Percentiles rank a stretch among this genome's conserved stretches.
phyloP scores from a whole-genome alignment of 2,329 filamentous ascomycete genomes.

The Beauveria brongniartii region DNA sequence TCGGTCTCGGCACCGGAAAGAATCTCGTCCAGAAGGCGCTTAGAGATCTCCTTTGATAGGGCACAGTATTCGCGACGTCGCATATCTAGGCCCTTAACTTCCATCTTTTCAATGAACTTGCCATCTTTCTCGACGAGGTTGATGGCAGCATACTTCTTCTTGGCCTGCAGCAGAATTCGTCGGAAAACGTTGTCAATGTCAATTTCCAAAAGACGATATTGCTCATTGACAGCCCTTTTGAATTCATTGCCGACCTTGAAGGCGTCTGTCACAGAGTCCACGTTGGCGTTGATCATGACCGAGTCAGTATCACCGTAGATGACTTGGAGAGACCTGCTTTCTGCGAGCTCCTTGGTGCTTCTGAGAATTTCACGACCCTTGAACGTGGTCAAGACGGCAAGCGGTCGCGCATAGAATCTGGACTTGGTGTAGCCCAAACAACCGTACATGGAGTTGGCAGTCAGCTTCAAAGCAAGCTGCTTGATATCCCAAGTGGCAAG shows the following conservation, averaged over 20 bases:
- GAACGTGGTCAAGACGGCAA: conserved; percentile 92
- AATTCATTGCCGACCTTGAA: conserved; percentile 90
- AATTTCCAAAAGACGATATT: conserved; percentile 87
- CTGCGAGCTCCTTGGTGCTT: conserved; percentile 91
- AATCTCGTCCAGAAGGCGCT: conserved; percentile 84
- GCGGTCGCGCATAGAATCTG: conserved; percentile 89
- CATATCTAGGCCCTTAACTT: conserved; percentile 98
- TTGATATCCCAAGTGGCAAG: conserved; percentile 97
- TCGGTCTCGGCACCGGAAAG: conserved; percentile 91
- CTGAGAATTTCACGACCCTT: conserved; percentile 96
- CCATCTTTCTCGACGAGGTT: conserved; percentile 85
- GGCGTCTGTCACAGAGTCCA: conserved; percentile 84
- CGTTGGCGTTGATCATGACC: conserved; percentile 99
- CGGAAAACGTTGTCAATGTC: conserved; percentile 98
- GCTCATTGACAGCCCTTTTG: conserved; percentile 89
- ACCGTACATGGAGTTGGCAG: conserved; percentile 99
- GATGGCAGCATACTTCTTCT: conserved; percentile 98
- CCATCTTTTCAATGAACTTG: conserved; percentile 87
- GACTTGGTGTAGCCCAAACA: conserved; percentile 96
- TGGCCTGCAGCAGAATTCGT: conserved; percentile 85
- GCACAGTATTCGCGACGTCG: conserved; percentile 93
- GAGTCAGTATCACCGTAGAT: conserved; percentile 99
- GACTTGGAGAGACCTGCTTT: conserved; percentile 83
- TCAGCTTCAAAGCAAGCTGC: conserved; percentile 91
- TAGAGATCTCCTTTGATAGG: conserved; percentile 89